phyloP scores from a whole-genome alignment of 768 basidiomycete genomes.

The Hypholoma sublateritium region DNA sequence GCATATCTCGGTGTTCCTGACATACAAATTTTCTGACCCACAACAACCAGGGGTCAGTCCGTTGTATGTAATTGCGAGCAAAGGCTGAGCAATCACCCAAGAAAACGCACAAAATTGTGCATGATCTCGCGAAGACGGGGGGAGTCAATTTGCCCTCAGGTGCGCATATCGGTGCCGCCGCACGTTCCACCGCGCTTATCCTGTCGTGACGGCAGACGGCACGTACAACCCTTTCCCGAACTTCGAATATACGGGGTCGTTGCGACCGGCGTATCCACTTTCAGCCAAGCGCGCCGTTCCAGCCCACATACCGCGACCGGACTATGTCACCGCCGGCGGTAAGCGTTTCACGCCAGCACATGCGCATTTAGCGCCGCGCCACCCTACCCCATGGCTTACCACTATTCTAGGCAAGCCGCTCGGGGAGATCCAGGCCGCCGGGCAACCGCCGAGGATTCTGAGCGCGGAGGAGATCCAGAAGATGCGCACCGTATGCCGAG shows the following conservation, averaged over 20 bases:
- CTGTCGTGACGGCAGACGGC: slow-evolving; percentile 47
- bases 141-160: slow-evolving; percentile 19
- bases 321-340: slow-evolving; percentile 69
- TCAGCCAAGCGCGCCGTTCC: slow-evolving; percentile 77
- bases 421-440: slow-evolving; percentile 55
- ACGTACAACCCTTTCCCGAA: slow-evolving; percentile 79
- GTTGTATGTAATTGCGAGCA: not conserved
- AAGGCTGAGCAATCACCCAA: slow-evolving; percentile 26
- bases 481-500: slow-evolving; percentile 85
- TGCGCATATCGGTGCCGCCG: not conserved
- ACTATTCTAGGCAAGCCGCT: slow-evolving; percentile 50
- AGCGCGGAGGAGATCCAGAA: slow-evolving; percentile 78
- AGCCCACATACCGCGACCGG: slow-evolving; percentile 81
- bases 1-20: slow-evolving; percentile 10
- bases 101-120: slow-evolving; percentile 84
- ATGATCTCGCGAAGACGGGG: slow-evolving; percentile 53
- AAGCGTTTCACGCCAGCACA: slow-evolving; percentile 21
- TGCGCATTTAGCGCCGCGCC: not conserved
- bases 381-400: slow-evolving; percentile 4
- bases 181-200: not conserved
- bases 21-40: slow-evolving; percentile 12
- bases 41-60: slow-evolving; percentile 33
- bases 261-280: slow-evolving; percentile 88
- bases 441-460: slow-evolving; percentile 66
- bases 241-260: slow-evolving; percentile 74